Evolutionary conservation across 345 rosid genomes (phyloP).

Genomic region (Gossypioides kirkii): DNA sequence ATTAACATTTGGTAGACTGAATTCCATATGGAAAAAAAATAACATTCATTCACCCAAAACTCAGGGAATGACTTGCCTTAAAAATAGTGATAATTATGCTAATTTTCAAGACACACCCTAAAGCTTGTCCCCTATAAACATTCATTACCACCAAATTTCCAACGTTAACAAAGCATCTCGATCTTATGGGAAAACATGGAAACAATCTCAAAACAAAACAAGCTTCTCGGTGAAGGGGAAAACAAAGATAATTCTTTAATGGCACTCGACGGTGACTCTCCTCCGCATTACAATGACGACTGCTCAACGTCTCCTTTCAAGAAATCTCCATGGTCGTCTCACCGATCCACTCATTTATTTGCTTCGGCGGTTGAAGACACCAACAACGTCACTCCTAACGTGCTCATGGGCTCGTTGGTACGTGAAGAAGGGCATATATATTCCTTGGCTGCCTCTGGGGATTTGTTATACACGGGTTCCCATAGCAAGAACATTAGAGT

Average conservation of each 20-base stretch:
- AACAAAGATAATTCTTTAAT: conserved; percentile 3
- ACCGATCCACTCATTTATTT: not conserved
- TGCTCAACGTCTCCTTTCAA: conserved; percentile 31
- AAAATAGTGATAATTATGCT: not conserved
- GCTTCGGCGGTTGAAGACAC: not conserved
- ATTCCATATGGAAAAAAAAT: too few relatives aligned
- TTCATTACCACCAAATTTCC: not conserved
- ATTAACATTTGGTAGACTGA: too few relatives aligned
- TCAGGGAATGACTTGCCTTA: not conserved
- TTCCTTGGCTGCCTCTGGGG: conserved; percentile 65
- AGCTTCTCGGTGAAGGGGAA: not conserved
- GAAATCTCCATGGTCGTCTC: conserved; percentile 72
- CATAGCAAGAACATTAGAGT: conserved; percentile 88
- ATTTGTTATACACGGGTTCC: conserved; percentile 76
- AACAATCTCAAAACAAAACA: not conserved
- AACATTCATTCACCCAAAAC: not conserved
- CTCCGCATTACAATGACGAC: conserved; percentile 14
- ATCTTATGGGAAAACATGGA: not conserved
- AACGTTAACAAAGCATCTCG: not conserved
- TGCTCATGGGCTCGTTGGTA: conserved; percentile 69
- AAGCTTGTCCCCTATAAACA: not conserved
- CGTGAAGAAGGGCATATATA: conserved; percentile 92
- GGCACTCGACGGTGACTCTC: conserved; percentile 23
- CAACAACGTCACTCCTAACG: conserved; percentile 29
- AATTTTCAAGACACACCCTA: not conserved